A percentile compares a stretch with the other conserved stretches of the same genome.
Conservation (phyloP, 2,329 filamentous ascomycete species). For the Delphinella strobiligena region DNA sequence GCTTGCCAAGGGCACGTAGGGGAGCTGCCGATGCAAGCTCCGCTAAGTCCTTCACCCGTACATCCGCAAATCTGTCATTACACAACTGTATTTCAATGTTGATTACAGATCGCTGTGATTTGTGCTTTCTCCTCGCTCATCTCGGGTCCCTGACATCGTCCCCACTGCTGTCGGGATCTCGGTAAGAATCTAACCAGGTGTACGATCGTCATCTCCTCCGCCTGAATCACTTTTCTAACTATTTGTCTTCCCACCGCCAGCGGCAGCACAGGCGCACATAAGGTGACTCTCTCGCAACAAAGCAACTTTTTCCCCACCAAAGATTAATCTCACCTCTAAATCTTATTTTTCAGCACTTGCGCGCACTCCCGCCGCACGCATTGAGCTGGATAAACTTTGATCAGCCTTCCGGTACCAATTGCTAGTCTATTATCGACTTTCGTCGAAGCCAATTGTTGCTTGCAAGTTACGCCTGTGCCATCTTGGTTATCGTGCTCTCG, state of each 20-base stretch:
- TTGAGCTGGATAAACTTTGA: slow-evolving; percentile 7
- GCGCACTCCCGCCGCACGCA: slow-evolving; percentile 8
- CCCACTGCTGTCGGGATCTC: slow-evolving; percentile 4
- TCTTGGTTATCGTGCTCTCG: neutral
- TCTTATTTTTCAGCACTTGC: slow-evolving; percentile 5
- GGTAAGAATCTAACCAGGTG: slow-evolving; percentile 1
- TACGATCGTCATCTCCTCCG: slow-evolving; percentile 3
- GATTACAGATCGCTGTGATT: slow-evolving; percentile 9
- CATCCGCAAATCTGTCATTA: slow-evolving; percentile 6
- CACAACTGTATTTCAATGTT: slow-evolving; percentile 9
- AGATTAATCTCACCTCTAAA: slow-evolving; percentile 6
- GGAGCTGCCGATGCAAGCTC: slow-evolving; percentile 7
- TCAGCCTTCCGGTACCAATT: slow-evolving; percentile 3
- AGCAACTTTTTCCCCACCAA: slow-evolving; percentile 3
- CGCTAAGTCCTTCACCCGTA: too few species aligned
- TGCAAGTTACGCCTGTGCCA: neutral
- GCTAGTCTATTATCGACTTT: slow-evolving; percentile 1
- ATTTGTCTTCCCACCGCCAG: neutral
- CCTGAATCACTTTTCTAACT: slow-evolving; percentile 2
- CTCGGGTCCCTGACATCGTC: slow-evolving; percentile 7
- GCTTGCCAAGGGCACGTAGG: too few species aligned
- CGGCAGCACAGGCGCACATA: neutral
- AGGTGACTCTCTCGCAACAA: slow-evolving; percentile 4
- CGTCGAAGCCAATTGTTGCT: neutral
- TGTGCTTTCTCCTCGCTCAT: slow-evolving; percentile 7